These are phyloP conservation scores for Lenzites betulinus DNA, from an alignment of 768 basidiomycete genomes.

Conservation along the genomic window DNA sequence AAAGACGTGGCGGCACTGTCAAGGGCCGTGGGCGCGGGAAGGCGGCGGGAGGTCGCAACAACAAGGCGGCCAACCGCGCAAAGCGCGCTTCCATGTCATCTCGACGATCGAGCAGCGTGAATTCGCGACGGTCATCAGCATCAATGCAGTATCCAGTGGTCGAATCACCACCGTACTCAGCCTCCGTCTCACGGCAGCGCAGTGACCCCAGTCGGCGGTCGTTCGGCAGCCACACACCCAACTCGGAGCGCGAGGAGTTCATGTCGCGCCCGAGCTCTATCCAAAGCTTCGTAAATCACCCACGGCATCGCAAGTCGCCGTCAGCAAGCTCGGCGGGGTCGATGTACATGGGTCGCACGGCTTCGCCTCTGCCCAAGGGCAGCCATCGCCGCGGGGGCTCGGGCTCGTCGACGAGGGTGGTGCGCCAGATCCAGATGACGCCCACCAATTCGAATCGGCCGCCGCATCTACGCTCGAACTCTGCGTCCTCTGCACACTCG, in stretches of 20 bases:
- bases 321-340: slow-evolving; percentile 79
- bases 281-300: slow-evolving; percentile 67
- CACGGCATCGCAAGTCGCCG: slow-evolving; percentile 71
- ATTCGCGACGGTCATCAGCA: slow-evolving; percentile 73
- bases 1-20: slow-evolving; percentile 37
- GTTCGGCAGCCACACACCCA: slow-evolving; percentile 81
- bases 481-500: slow-evolving; percentile 79
- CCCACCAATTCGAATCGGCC: slow-evolving; percentile 37
- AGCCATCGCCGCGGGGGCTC: slow-evolving; percentile 81
- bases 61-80: slow-evolving; percentile 49
- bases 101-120: slow-evolving; percentile 87
- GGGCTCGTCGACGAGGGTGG: slow-evolving; percentile 80
- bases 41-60: slow-evolving; percentile 2
- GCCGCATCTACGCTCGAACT: slow-evolving; percentile 71
- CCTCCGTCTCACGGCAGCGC: slow-evolving; percentile 40
- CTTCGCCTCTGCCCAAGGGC: slow-evolving; percentile 75
- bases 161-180: slow-evolving; percentile 51
- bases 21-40: slow-evolving; percentile 48
- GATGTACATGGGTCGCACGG: slow-evolving; percentile 50
- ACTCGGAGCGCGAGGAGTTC: slow-evolving; percentile 79
- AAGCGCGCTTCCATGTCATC: slow-evolving; percentile 79
- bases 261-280: slow-evolving; percentile 83
- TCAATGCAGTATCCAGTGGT: slow-evolving; percentile 50
- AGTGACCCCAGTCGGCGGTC: slow-evolving; percentile 66
- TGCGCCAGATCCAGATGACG: slow-evolving; percentile 58